phyloP scores from a whole-genome alignment of 768 basidiomycete species.

The Xerocomellus chrysenteron region DNA sequence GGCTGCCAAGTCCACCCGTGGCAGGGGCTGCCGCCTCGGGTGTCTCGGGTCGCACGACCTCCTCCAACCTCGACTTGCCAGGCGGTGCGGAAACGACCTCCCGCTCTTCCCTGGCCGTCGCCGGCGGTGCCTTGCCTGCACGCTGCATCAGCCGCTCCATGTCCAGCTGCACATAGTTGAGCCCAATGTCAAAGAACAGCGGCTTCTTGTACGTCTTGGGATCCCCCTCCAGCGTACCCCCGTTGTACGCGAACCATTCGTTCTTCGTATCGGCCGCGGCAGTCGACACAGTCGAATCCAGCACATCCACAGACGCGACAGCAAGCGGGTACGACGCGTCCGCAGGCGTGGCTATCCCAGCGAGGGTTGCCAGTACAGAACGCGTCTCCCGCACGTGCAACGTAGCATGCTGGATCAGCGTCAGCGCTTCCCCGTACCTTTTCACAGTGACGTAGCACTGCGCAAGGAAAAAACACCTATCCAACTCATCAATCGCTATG shows the following conservation, averaged over 20 bases:
- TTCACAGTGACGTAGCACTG: conserved; percentile 70
- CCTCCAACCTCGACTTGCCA: conserved; percentile 57
- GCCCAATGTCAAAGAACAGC: conserved; percentile 90
- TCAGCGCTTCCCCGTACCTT: conserved; percentile 69
- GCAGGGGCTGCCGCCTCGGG: conserved; percentile 47
- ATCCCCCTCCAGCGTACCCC: conserved; percentile 51
- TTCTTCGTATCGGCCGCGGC: conserved; percentile 58
- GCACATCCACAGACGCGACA: conserved; percentile 39
- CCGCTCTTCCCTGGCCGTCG: conserved; percentile 15
- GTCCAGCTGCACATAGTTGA: conserved; percentile 88
- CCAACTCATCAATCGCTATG: conserved; percentile 1
- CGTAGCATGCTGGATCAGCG: conserved; percentile 66
- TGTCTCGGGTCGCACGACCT: conserved; percentile 43
- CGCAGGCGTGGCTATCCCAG: conserved; percentile 40
- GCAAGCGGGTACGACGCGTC: conserved; percentile 55
- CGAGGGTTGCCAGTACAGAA: conserved; percentile 49
- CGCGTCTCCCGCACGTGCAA: conserved; percentile 75
- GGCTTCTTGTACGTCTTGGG: conserved; percentile 70
- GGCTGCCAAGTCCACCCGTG: conserved; percentile 57
- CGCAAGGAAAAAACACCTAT: conserved; percentile 73
- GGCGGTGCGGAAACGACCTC: conserved; percentile 21
- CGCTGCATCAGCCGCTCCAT: conserved; percentile 72
- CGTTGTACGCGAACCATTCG: conserved; percentile 79
- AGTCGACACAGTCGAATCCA: conserved; percentile 51
- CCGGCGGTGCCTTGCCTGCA: conserved; percentile 55